These are phyloP conservation scores for Stagonosporopsis cucurbitacearum DNA, from an alignment of 2,329 filamentous ascomycete genomes.

Conservation along the genomic window DNA sequence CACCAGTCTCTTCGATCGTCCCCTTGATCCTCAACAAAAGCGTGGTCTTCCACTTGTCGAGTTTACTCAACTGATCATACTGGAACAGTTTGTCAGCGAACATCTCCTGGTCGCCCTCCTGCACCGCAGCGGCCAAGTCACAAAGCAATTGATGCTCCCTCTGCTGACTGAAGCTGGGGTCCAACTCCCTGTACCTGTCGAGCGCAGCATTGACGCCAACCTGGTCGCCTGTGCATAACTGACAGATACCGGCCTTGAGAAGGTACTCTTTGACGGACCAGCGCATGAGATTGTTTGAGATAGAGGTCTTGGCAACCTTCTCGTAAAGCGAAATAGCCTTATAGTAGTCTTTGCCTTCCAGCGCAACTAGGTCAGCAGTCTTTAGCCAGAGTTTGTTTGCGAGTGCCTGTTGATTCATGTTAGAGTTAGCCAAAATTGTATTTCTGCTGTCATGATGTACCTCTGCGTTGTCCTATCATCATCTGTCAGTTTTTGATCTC, in stretches of 20 bases:
- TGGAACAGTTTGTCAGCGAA: conserved; percentile 88
- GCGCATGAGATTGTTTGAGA: conserved; percentile 78
- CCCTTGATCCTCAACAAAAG: conserved; percentile 84
- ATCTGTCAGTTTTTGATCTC: conserved; percentile 24
- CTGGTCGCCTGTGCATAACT: conserved; percentile 76
- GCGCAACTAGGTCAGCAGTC: conserved; percentile 83
- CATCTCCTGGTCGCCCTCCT: conserved; percentile 78
- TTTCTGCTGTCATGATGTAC: conserved; percentile 23
- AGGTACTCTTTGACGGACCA: conserved; percentile 87
- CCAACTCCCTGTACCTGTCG: conserved; percentile 78
- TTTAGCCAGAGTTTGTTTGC: conserved; percentile 95
- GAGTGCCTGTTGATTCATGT: conserved; percentile 58
- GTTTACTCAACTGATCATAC: conserved; percentile 88
- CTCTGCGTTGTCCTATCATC: conserved; percentile 47
- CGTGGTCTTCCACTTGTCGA: conserved; percentile 97
- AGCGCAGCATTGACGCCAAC: conserved; percentile 81
- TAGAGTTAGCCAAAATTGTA: conserved; percentile 31
- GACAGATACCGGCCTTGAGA: conserved; percentile 91
- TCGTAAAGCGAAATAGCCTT: conserved; percentile 66
- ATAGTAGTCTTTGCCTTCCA: conserved; percentile 77
- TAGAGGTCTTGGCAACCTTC: conserved; percentile 76
- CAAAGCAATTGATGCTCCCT: conserved; percentile 81
- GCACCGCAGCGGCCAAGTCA: conserved; percentile 77
- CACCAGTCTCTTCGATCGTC: conserved; percentile 73
- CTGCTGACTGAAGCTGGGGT: conserved; percentile 69